Evolutionary conservation across 108 stramenopile genomes (phyloP), one percentile per base, ranked within the genome.

Genomic region (Stephanodiscus triporus): DNA sequence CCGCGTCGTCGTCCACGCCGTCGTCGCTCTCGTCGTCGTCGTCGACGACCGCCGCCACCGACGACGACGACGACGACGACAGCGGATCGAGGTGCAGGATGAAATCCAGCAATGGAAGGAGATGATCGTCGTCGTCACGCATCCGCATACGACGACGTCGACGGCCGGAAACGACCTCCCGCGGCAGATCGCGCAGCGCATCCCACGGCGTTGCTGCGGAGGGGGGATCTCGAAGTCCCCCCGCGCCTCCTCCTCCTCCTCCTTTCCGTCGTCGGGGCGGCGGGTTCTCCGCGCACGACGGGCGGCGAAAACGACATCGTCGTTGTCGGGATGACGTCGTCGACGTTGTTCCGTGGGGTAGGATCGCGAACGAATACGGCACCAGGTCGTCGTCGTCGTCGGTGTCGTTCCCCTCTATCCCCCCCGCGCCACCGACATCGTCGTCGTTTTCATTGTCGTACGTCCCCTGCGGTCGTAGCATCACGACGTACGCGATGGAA

Each of bases 291-390:
- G 56, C 58, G 38, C 57, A 9, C n/a, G n/a, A n/a, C n/a, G n/a
- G n/a, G n/a, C n/a, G n/a, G n/a, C n/a, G n/a, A n/a, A n/a, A n/a
- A n/a, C n/a, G n/a, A n/a, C n/a, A n/a, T n/a, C 17, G 63, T 57
- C 38, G 30, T 56, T 64, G 6, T 29, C 34, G 45, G n/a, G 34
- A n/a, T 23, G 43, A 9, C 20, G 27, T 45, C 22, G 76, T 48
- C 30, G 59, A 24, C 24, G 53, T 37, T 54, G 53, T 37, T 54
- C 55, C 55, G 29, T 68, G 53, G 23, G 50, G 20, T 2, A 55
- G 14, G n/a, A 78, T 71, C 38, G 69, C 77, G 60, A 78, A 78
- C 63, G 56, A 53, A 63, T 74, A 66, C 16, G 73, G 73, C 9
- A 11, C 55, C 27, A 4, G 8, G 22, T 54, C 22, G 20, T 9